Percentiles rank a stretch among this genome's conserved stretches.
These are phyloP conservation scores for Novymonas esmeraldas DNA, from an alignment of 208 protist genomes.

Conservation along the genomic window DNA sequence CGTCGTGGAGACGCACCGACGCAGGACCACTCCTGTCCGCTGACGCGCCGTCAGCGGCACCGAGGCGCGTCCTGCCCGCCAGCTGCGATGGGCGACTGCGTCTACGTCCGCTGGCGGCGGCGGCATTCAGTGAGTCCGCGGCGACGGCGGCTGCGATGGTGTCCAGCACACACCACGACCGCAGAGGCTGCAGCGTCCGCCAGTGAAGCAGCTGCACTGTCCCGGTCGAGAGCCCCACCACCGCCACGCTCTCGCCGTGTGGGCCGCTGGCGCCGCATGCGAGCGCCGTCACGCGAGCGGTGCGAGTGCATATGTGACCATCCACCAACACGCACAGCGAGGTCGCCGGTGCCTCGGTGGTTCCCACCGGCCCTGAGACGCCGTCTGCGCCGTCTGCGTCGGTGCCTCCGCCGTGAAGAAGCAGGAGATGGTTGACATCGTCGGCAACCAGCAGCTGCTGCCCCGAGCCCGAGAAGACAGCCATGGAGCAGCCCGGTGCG, in stretches of 20 bases:
- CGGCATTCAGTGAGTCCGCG: neutral
- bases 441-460: slow-evolving; percentile 18
- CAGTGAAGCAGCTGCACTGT: slow-evolving; percentile 60
- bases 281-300: slow-evolving; percentile 32
- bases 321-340: slow-evolving; percentile 52
- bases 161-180: slow-evolving; percentile 11
- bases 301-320: slow-evolving; percentile 56
- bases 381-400: neutral
- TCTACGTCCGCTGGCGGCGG: neutral
- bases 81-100: neutral
- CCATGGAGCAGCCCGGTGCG: slow-evolving; percentile 14
- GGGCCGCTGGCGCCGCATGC: slow-evolving; percentile 41
- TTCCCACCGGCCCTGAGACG: neutral
- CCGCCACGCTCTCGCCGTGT: slow-evolving; percentile 41
- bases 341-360: neutral
- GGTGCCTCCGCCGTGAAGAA: slow-evolving; percentile 3
- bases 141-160: slow-evolving; percentile 1
- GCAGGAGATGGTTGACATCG: slow-evolving; percentile 33
- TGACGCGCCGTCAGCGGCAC: neutral
- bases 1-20: slow-evolving; percentile 19
- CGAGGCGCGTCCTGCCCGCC: neutral
- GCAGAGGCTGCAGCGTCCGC: slow-evolving; percentile 42
- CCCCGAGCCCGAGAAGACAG: slow-evolving; percentile 21
- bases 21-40: neutral
- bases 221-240: slow-evolving; percentile 66